These are phyloP conservation scores for Cordyceps fumosorosea DNA, from an alignment of 2,329 filamentous ascomycete species.

Conservation along the genomic window DNA sequence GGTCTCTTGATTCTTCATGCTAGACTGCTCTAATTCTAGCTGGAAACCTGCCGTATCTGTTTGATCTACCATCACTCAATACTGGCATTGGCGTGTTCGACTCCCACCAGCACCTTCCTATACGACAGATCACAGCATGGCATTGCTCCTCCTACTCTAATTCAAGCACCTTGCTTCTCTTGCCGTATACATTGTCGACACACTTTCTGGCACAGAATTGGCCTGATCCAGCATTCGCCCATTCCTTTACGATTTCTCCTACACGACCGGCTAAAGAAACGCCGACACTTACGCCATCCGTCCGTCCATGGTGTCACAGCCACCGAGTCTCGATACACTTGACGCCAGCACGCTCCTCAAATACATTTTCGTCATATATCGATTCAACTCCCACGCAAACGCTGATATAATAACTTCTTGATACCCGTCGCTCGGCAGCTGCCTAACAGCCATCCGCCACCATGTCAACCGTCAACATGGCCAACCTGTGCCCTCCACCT, in stretches of 20 bases:
- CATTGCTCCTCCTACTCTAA: background rate
- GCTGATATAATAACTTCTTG: background rate
- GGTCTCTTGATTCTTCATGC: background rate
- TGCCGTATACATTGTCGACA: background rate
- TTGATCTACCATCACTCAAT: conserved; percentile 6
- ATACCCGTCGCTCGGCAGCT: background rate
- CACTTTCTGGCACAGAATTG: background rate
- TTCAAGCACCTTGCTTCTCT: background rate
- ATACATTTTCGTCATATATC: background rate
- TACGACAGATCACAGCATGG: background rate
- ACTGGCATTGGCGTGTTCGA: background rate
- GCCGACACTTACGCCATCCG: background rate
- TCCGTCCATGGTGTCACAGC: background rate
- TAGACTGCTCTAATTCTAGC: background rate
- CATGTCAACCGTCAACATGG: background rate
- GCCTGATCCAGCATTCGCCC: background rate
- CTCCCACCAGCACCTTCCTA: background rate
- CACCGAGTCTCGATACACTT: background rate
- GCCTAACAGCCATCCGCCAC: background rate
- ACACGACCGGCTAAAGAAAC: background rate
- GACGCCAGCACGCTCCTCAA: background rate
- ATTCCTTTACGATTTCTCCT: background rate
- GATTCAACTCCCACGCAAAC: background rate
- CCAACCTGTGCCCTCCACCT: conserved; percentile 54
- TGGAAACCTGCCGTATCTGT: background rate